phyloP scores from a whole-genome alignment of 2,329 filamentous ascomycete genomes.

The Chrysoporthe deuterocubensis region DNA sequence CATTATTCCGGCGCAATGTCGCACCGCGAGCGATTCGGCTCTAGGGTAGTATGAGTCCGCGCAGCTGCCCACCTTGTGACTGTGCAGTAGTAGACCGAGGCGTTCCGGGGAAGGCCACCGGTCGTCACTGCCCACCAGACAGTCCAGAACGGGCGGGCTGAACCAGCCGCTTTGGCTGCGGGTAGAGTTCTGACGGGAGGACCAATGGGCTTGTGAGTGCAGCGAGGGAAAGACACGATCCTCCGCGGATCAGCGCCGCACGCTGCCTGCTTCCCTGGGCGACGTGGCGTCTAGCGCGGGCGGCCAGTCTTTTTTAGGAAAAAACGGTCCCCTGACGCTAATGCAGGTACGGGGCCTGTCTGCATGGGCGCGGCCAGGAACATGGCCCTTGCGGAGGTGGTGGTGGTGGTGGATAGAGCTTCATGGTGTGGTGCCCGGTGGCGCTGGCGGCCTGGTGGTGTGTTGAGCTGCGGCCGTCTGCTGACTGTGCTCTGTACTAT shows the following conservation, averaged over 20 bases:
- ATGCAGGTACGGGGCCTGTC: conserved; percentile 29
- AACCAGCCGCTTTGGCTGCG: conserved; percentile 11
- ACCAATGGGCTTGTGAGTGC: conserved; percentile 19
- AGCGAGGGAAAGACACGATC: conserved; percentile 13
- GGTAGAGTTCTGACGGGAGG: conserved; percentile 7
- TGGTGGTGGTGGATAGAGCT: conserved; percentile 2
- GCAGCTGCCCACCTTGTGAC: neutral
- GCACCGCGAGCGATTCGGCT: neutral
- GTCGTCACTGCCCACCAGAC: conserved; percentile 2
- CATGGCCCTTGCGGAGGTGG: conserved; percentile 19
- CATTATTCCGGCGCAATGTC: too few species aligned
- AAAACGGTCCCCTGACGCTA: conserved; percentile 30
- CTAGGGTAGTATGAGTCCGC: neutral
- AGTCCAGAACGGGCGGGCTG: conserved; percentile 5
- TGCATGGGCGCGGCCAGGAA: conserved; percentile 20
- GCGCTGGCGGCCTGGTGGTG: conserved; percentile 4
- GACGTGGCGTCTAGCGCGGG: conserved; percentile 25
- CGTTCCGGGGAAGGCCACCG: neutral
- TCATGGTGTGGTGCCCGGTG: neutral
- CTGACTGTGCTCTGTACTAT: conserved; percentile 7
- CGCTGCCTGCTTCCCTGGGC: conserved; percentile 7
- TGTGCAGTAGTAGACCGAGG: neutral
- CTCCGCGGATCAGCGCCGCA: conserved; percentile 5
- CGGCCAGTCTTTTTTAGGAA: conserved; percentile 28
- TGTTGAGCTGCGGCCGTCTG: conserved; percentile 3